Evolutionary conservation across 805 yeast species (phyloP).

Genomic region (Jamesozyma piceae): DNA sequence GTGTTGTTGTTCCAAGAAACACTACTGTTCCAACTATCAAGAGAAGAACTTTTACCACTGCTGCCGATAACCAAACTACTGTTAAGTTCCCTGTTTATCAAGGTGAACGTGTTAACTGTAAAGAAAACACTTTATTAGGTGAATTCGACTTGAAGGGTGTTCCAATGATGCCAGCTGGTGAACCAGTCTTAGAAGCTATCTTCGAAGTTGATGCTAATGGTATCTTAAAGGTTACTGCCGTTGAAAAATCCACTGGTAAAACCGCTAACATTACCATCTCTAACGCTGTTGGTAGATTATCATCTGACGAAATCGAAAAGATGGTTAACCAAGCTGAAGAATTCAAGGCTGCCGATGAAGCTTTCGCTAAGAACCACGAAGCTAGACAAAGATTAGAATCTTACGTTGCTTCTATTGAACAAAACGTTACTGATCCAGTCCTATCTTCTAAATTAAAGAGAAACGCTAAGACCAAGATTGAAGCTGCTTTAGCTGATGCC

Average conservation of each 20-base stretch:
- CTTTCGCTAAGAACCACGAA: conserved; percentile 87
- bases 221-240: conserved; percentile 97
- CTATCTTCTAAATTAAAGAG: conserved; percentile 95
- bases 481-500: conserved; percentile 96
- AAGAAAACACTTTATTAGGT: conserved; percentile 95
- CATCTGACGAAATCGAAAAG: conserved; percentile 69
- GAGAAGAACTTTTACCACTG: conserved; percentile 98
- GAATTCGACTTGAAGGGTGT: conserved; percentile 96
- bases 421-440: conserved; percentile 96
- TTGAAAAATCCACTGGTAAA: conserved; percentile 97
- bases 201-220: conserved; percentile 99
- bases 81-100: conserved; percentile 98
- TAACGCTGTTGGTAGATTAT: conserved; percentile 97
- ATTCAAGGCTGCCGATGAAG: conserved; percentile 98
- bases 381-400: conserved; percentile 98
- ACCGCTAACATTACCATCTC: conserved; percentile 97
- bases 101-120: conserved; percentile 99
- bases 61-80: conserved; percentile 96
- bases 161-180: conserved; percentile 97
- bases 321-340: conserved; percentile 94
- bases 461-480: conserved; percentile 94
- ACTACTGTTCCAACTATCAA: conserved; percentile 98
- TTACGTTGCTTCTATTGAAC: conserved; percentile 94
- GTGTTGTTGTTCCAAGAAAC: conserved; percentile 98
- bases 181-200: conserved; percentile 60